Conservation (phyloP, 2,329 filamentous ascomycete species). For the Penicillium frequentans region DNA sequence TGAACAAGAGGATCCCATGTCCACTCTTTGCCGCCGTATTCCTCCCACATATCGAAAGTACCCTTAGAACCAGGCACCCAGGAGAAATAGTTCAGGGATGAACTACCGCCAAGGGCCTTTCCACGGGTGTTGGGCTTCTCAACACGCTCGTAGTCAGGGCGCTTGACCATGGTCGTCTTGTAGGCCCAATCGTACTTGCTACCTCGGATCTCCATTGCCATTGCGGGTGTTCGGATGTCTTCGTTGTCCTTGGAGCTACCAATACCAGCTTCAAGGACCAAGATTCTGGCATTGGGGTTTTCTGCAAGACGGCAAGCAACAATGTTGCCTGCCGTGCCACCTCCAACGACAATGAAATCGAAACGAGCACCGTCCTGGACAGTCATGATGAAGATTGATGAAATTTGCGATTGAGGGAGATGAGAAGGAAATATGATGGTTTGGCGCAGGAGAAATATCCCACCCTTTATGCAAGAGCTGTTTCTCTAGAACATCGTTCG, state of each 20-base stretch:
- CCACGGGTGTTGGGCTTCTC: slow-evolving; percentile 40
- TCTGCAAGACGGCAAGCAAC: slow-evolving; percentile 56
- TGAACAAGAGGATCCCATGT: slow-evolving; percentile 53
- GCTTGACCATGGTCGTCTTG: slow-evolving; percentile 61
- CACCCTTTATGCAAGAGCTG: no score
- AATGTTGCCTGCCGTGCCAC: slow-evolving; percentile 37
- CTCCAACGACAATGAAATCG: slow-evolving; percentile 34
- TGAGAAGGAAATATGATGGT: neutral
- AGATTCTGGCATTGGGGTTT: slow-evolving; percentile 45
- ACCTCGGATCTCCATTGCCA: slow-evolving; percentile 56
- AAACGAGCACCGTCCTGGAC: slow-evolving; percentile 12
- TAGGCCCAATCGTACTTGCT: slow-evolving; percentile 62
- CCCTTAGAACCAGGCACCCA: slow-evolving; percentile 60
- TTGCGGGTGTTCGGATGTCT: slow-evolving; percentile 57
- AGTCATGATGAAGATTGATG: slow-evolving; percentile 11
- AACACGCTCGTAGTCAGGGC: slow-evolving; percentile 56
- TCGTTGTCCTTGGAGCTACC: slow-evolving; percentile 52
- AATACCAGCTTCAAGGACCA: slow-evolving; percentile 37
- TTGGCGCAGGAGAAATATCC: no score
- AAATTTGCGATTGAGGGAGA: neutral
- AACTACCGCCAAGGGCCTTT: slow-evolving; percentile 60
- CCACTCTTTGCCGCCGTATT: slow-evolving; percentile 53
- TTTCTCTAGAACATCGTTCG: no score
- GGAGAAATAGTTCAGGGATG: slow-evolving; percentile 63
- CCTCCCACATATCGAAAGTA: slow-evolving; percentile 56